Conservation (phyloP, 805 yeast species). For the Yarrowia sp. region DNA sequence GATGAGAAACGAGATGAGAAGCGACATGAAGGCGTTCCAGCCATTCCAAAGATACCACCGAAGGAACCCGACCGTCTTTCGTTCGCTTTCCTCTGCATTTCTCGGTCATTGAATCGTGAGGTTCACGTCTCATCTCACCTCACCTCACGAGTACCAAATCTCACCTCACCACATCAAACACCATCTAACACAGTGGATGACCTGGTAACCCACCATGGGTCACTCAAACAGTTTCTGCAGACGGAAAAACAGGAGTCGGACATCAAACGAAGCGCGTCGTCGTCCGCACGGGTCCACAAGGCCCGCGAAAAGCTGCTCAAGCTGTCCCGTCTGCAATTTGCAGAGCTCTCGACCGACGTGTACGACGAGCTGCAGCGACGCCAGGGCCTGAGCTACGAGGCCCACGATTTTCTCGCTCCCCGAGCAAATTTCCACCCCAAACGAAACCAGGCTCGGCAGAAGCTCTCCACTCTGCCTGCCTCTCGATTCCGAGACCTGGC, state of each 20-base stretch:
- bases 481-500: conserved; percentile 87
- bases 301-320: conserved; percentile 87
- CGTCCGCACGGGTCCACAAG: conserved; percentile 50
- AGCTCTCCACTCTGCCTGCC: conserved; percentile 82
- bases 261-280: conserved; percentile 36
- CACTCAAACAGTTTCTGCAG: conserved; percentile 31
- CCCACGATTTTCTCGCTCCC: conserved; percentile 63
- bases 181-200: conserved; percentile 31
- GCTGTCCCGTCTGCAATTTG: conserved; percentile 78
- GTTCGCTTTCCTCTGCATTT: too few species aligned
- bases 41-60: too few species aligned
- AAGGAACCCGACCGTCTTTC: too few species aligned
- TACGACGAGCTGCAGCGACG: conserved; percentile 90
- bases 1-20: too few species aligned
- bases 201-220: conserved; percentile 36
- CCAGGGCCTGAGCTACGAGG: conserved; percentile 50
- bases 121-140: too few species aligned
- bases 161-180: background rate
- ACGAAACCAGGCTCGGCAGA: conserved; percentile 93
- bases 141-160: too few species aligned
- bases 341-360: conserved; percentile 91
- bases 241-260: conserved; percentile 22
- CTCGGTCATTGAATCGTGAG: too few species aligned
- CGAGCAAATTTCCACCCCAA: conserved; percentile 83
- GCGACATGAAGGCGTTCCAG: too few species aligned